These are phyloP conservation scores for Calocybe gangraenosa DNA, from an alignment of 768 basidiomycete genomes.

Conservation along the genomic window DNA sequence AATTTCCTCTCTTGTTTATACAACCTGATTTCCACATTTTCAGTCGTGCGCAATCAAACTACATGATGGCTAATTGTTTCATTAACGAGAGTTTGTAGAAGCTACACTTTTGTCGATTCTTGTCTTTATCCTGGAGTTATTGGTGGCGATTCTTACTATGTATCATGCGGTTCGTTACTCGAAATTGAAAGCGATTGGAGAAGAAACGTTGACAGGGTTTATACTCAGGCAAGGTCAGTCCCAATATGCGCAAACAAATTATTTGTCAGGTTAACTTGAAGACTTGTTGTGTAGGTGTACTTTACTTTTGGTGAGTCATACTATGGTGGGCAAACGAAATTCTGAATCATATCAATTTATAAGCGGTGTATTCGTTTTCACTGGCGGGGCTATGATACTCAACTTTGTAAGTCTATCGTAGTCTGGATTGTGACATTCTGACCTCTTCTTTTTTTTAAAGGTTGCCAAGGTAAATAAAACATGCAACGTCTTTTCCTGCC, in stretches of 20 bases:
- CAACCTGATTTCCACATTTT: not conserved
- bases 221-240: slow-evolving; percentile 10
- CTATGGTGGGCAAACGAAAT: not conserved
- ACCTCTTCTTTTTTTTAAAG: too few relatives aligned
- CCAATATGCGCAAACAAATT: not conserved
- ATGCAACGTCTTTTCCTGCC: too few relatives aligned
- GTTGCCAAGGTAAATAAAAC: slow-evolving; percentile 1
- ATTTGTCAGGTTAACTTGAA: not conserved
- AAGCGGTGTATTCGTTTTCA: slow-evolving; percentile 2
- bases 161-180: slow-evolving; percentile 3
- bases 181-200: not conserved
- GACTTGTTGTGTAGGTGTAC: slow-evolving; percentile 6
- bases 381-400: slow-evolving; percentile 1
- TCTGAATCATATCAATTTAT: not conserved
- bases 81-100: not conserved
- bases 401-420: slow-evolving; percentile 5
- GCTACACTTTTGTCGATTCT: slow-evolving; percentile 14
- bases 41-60: slow-evolving; percentile 4
- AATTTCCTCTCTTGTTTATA: not conserved
- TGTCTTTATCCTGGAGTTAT: slow-evolving; percentile 10
- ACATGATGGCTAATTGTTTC: too few relatives aligned
- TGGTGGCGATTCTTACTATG: slow-evolving; percentile 11
- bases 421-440: too few relatives aligned
- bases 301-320: slow-evolving; percentile 13
- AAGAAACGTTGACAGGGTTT: slow-evolving; percentile 3